Percentiles rank a stretch among this genome's conserved stretches.
These are phyloP conservation scores for Apiospora phragmitis DNA, from an alignment of 2,329 filamentous ascomycete genomes.

Conservation along the genomic window DNA sequence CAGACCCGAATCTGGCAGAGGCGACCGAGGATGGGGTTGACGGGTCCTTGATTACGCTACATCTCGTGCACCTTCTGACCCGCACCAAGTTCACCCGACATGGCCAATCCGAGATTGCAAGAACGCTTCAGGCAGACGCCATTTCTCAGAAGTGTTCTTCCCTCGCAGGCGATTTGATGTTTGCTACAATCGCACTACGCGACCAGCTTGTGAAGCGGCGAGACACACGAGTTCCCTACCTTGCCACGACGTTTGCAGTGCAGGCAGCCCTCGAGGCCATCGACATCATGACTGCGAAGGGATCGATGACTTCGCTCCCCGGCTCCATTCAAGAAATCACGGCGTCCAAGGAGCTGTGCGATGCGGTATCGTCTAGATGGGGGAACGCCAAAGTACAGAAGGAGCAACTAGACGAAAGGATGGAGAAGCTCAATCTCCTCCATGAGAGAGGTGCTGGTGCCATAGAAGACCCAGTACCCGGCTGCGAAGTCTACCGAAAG, in stretches of 20 bases:
- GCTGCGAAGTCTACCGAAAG: conserved; percentile 2
- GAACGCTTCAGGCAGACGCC: conserved; percentile 1
- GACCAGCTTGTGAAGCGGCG: conserved; percentile 3
- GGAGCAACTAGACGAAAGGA: conserved; percentile 2
- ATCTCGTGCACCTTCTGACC: conserved; percentile 11
- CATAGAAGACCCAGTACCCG: not conserved
- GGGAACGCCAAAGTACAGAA: not conserved
- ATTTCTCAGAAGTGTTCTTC: conserved; percentile 3
- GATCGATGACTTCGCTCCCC: not conserved
- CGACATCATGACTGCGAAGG: conserved; percentile 11
- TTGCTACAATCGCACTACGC: not conserved
- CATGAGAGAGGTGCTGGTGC: not conserved
- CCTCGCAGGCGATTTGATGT: conserved; percentile 12
- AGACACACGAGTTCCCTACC: not conserved
- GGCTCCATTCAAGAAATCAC: conserved; percentile 11
- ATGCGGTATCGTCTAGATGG: conserved; percentile 5
- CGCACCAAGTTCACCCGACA: conserved; percentile 14
- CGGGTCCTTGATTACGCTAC: conserved; percentile 11
- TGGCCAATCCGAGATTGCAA: conserved; percentile 10
- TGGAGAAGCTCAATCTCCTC: conserved; percentile 7
- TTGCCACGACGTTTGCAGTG: conserved; percentile 7
- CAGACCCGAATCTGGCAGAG: conserved; percentile 6
- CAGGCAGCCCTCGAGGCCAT: conserved; percentile 10
- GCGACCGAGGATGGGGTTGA: conserved; percentile 12
- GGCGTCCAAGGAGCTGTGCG: conserved; percentile 6